A percentile compares a stretch with the other conserved stretches of the same genome.
Evolutionary conservation across 768 basidiomycete genomes (phyloP).

Genomic region (Gyrodon lividus): DNA sequence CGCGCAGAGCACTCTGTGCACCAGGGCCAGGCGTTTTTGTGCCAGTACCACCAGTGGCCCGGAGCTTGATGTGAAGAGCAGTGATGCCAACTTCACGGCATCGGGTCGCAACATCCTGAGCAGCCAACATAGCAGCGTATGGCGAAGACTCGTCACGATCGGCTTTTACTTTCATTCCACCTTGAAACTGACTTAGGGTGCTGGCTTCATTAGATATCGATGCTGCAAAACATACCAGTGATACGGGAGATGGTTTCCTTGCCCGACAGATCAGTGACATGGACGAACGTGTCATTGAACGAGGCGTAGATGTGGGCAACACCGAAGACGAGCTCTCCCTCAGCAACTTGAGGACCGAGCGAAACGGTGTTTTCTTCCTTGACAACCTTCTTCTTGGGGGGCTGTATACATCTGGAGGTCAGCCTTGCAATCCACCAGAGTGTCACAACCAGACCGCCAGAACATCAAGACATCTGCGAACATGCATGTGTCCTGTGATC

Average conservation of each 20-base stretch:
- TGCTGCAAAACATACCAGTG: slow-evolving; percentile 61
- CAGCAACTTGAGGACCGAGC: slow-evolving; percentile 93
- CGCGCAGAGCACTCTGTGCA: slow-evolving; percentile 96
- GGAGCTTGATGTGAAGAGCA: slow-evolving; percentile 97
- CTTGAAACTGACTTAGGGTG: slow-evolving; percentile 35
- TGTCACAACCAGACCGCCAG: neutral
- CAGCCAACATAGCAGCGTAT: slow-evolving; percentile 96
- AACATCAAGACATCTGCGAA: neutral
- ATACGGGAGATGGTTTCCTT: slow-evolving; percentile 99
- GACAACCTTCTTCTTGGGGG: slow-evolving; percentile 81
- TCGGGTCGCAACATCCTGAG: slow-evolving; percentile 92
- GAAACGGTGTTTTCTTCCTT: slow-evolving; percentile 84
- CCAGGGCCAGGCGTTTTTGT: slow-evolving; percentile 99
- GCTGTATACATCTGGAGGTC: slow-evolving; percentile 58
- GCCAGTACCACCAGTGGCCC: slow-evolving; percentile 96
- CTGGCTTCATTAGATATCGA: neutral
- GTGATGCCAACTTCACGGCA: slow-evolving; percentile 99
- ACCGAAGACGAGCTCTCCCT: slow-evolving; percentile 96
- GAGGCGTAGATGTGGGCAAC: slow-evolving; percentile 99
- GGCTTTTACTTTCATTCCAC: slow-evolving; percentile 99
- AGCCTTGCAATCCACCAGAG: slow-evolving; percentile 51
- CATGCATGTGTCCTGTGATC: neutral
- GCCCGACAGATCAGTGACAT: slow-evolving; percentile 97
- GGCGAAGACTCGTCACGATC: slow-evolving; percentile 99
- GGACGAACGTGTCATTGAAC: slow-evolving; percentile 99